Base-by-base conservation (phyloP, 768 basidiomycete species). In the Lactarius hengduanensis region DNA sequence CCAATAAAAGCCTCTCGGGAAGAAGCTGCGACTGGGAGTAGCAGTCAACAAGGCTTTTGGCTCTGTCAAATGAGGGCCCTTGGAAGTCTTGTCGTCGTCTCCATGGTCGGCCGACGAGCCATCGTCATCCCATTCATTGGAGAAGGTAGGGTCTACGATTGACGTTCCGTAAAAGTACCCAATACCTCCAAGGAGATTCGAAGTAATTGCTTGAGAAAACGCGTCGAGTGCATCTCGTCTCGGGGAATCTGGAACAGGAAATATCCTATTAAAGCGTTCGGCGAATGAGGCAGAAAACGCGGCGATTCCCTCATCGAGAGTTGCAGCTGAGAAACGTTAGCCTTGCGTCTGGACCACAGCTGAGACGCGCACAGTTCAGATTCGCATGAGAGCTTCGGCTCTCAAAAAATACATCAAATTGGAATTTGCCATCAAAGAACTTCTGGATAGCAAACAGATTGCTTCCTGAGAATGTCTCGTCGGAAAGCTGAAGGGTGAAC, bases 1-100 rank as follows among this genome's bases (percentile, higher is more conserved):
- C 96, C 96, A 98, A 76, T 98, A 98, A 77, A 98, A 98, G 20
- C 96, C 96, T 75, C 96, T 82, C 0, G 96, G 96, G 81, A 98
- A 98, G 81, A 98, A 98, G 71, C 94, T 94, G 41, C 96, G 83
- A 73, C 94, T 96, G 4, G 96, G 96, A 0, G 96, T 98, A 1
- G 93, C 95, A 9, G 96, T 96, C 69, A 97, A 77, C 22, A 98
- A 77, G 22, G 86, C 84, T 65, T 81, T 86, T 8, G 92, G 89
- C 40, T 90, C 89, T 5, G 90, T 92, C 67, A 94, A 72, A 62
- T 77, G 82, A 18, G 90, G 82, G n/a, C 86, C 90, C 47, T 76
- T 79, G 62, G 78, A 74, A 16, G 61, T 68, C n/a, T 73, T 79
- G 4, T 80, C 81, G 10, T 78, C 79, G 1, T 78, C 79, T 55